These are phyloP conservation scores for Fusarium citri DNA, from an alignment of 2,329 filamentous ascomycete species.

Conservation along the genomic window DNA sequence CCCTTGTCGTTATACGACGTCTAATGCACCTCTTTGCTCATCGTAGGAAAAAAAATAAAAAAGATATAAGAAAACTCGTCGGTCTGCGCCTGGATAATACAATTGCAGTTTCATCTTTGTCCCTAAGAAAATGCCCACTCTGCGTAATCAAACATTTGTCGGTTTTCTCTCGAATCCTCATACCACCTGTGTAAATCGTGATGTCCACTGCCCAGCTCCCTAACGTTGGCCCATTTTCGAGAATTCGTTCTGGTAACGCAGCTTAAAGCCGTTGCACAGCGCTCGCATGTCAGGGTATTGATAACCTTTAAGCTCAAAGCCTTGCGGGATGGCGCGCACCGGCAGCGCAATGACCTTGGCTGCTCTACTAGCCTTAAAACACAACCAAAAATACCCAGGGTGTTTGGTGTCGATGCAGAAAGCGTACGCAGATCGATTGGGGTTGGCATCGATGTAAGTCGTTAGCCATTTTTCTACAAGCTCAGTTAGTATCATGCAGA, in stretches of 20 bases:
- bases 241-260: constrained; percentile 76
- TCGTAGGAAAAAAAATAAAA: constrained; percentile 22
- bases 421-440: constrained; percentile 90
- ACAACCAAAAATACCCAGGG: constrained; percentile 94
- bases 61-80: constrained; percentile 14
- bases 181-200: not conserved
- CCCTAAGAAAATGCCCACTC: constrained; percentile 18
- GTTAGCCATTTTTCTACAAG: constrained; percentile 89
- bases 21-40: constrained; percentile 15
- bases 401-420: constrained; percentile 95
- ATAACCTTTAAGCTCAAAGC: constrained; percentile 89
- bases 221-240: constrained; percentile 65
- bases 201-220: not conserved
- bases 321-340: constrained; percentile 91
- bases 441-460: constrained; percentile 96
- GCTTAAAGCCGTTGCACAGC: constrained; percentile 96
- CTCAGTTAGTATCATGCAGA: constrained; percentile 35
- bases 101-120: constrained; percentile 23
- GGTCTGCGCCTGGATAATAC: constrained; percentile 34
- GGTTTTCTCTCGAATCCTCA: not conserved
- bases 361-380: constrained; percentile 89
- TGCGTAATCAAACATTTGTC: constrained; percentile 29
- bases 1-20: constrained; percentile 11
- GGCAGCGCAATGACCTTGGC: constrained; percentile 82
- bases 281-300: constrained; percentile 95